phyloP scores from a whole-genome alignment of 2,329 filamentous ascomycete species.

The Colletotrichum sansevieriae region DNA sequence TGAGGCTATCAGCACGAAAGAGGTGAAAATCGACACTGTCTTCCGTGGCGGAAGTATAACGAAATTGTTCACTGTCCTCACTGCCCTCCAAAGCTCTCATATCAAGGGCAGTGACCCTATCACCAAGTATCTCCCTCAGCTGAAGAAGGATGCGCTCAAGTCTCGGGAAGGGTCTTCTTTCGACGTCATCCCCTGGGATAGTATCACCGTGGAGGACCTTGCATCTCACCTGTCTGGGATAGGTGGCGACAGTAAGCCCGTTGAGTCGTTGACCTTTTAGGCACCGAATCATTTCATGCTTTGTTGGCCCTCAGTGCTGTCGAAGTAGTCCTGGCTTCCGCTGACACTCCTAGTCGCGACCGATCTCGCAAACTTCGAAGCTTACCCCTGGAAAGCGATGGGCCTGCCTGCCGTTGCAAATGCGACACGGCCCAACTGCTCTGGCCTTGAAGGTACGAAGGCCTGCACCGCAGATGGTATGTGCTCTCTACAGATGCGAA shows the following conservation, averaged over 20 bases:
- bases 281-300: too few species aligned
- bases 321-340: neutral
- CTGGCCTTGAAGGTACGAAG: conserved; percentile 31
- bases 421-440: conserved; percentile 39
- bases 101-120: conserved; percentile 48
- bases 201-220: conserved; percentile 41
- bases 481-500: neutral
- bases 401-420: conserved; percentile 36
- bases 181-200: conserved; percentile 38
- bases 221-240: conserved; percentile 43
- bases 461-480: conserved; percentile 32
- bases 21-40: conserved; percentile 55
- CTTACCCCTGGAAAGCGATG: conserved; percentile 12
- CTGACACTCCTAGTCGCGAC: conserved; percentile 28
- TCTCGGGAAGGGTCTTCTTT: neutral
- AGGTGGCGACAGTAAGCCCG: conserved; percentile 39
- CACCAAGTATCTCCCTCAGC: conserved; percentile 45
- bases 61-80: conserved; percentile 56
- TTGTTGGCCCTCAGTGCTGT: too few species aligned
- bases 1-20: conserved; percentile 34
- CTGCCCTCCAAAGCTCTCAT: conserved; percentile 48
- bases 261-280: too few species aligned
- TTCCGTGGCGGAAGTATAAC: conserved; percentile 59
- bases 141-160: conserved; percentile 16
- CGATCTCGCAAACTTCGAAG: conserved; percentile 34